phyloP scores from a whole-genome alignment of 108 stramenopile genomes.

The Nitzschia palea region DNA sequence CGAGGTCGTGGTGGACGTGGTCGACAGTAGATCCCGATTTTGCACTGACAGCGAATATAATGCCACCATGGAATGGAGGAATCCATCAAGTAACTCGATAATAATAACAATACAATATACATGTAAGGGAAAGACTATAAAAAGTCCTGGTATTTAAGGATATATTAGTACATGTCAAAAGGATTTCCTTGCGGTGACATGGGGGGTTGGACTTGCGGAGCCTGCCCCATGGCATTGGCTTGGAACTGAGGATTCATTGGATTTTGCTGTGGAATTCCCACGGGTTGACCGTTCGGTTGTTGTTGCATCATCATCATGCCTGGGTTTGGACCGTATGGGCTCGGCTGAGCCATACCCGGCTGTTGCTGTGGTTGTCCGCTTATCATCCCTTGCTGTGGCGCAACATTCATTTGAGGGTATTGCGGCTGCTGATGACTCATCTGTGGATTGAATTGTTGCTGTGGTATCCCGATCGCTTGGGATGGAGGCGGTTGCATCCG shows the following conservation, averaged over 20 bases:
- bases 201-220: conserved; percentile 8
- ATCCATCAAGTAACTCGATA: not conserved
- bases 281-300: conserved; percentile 8
- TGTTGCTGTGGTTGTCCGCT: conserved; percentile 1
- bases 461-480: conserved; percentile 5
- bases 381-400: not conserved
- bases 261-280: conserved; percentile 4
- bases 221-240: not conserved
- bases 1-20: conserved; percentile 25
- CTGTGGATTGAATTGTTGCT: conserved; percentile 6
- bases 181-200: conserved; percentile 40
- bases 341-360: not conserved
- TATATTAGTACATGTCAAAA: conserved; percentile 43
- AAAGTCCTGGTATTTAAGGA: too few relatives aligned
- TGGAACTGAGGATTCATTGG: not conserved
- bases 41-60: not conserved
- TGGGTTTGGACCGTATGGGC: not conserved
- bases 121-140: too few relatives aligned
- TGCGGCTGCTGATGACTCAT: conserved; percentile 10
- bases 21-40: conserved; percentile 10
- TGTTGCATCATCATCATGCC: conserved; percentile 15
- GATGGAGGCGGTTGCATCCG: not conserved
- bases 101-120: too few relatives aligned
- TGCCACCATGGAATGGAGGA: not conserved
- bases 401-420: not conserved